Evolutionary conservation across 2,329 filamentous ascomycete genomes (phyloP).

Genomic region (Fusarium goolgardi): DNA sequence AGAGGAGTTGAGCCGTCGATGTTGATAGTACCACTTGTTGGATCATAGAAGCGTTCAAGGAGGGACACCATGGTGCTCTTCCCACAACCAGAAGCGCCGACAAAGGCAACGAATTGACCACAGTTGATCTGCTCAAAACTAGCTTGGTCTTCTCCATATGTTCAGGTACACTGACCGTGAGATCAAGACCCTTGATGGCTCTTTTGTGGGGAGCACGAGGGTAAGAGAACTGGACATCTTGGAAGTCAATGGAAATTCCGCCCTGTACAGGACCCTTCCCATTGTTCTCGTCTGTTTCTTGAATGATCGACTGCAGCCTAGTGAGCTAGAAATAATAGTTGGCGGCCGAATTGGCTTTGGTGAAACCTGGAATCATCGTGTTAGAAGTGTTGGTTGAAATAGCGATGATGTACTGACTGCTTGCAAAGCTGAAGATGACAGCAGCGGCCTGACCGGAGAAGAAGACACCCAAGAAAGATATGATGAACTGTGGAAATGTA

Average conservation of each 20-base stretch:
- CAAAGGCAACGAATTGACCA: constrained; percentile 64
- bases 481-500: constrained; percentile 62
- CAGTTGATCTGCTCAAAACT: constrained; percentile 47
- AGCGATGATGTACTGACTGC: constrained; percentile 45
- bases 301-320: constrained; percentile 54
- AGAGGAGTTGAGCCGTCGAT: constrained; percentile 51
- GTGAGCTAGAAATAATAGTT: constrained; percentile 63
- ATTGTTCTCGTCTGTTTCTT: constrained; percentile 55
- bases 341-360: constrained; percentile 60
- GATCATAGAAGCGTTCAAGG: constrained; percentile 59
- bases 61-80: constrained; percentile 70
- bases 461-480: constrained; percentile 63
- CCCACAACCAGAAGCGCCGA: constrained; percentile 64
- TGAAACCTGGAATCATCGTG: constrained; percentile 47
- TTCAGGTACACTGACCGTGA: constrained; percentile 1
- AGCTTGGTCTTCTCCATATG: not conserved
- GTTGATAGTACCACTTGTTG: constrained; percentile 47
- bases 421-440: constrained; percentile 59
- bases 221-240: constrained; percentile 71
- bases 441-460: constrained; percentile 56
- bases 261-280: constrained; percentile 50
- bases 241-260: constrained; percentile 57
- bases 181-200: constrained; percentile 56
- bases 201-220: constrained; percentile 58
- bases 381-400: not conserved